Evolutionary conservation across 768 basidiomycete species (phyloP).

Genomic region (Mycena venus): DNA sequence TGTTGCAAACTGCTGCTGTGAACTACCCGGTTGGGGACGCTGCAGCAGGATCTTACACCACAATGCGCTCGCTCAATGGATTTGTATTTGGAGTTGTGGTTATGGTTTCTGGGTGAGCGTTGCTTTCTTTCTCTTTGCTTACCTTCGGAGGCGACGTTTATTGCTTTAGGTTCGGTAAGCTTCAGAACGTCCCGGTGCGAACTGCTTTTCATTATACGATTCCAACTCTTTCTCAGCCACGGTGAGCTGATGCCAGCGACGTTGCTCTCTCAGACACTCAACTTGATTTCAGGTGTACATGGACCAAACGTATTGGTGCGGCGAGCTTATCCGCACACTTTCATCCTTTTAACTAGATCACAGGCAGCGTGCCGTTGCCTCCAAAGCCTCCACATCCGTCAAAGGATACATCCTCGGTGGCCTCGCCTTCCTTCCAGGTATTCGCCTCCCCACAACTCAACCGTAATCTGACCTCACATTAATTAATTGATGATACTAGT

Average conservation of each 20-base stretch:
- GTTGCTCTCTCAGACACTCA: background rate
- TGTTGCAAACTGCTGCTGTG: slow-evolving; percentile 32
- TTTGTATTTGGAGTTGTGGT: slow-evolving; percentile 41
- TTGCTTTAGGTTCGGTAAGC: slow-evolving; percentile 19
- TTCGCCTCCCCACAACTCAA: no score
- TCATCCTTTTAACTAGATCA: background rate
- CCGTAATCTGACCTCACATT: no score
- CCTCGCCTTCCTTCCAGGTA: slow-evolving; percentile 49
- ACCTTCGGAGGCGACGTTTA: background rate
- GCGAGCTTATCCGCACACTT: no score
- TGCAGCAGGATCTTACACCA: slow-evolving; percentile 36
- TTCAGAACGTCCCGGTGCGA: no score
- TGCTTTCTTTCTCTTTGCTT: background rate
- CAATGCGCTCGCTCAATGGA: slow-evolving; percentile 39
- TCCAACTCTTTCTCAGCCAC: background rate
- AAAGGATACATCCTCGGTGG: slow-evolving; percentile 51
- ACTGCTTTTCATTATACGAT: no score
- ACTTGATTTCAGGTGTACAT: slow-evolving; percentile 16
- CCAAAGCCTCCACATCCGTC: slow-evolving; percentile 43
- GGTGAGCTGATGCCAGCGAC: background rate
- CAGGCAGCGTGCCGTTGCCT: slow-evolving; percentile 50
- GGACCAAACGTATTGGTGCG: slow-evolving; percentile 39
- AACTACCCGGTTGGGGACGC: slow-evolving; percentile 32
- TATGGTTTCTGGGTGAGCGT: slow-evolving; percentile 41
- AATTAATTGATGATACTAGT: slow-evolving; percentile 29